Evolutionary conservation across 2,329 filamentous ascomycete species (phyloP).

Genomic region (Claviceps spartinae): DNA sequence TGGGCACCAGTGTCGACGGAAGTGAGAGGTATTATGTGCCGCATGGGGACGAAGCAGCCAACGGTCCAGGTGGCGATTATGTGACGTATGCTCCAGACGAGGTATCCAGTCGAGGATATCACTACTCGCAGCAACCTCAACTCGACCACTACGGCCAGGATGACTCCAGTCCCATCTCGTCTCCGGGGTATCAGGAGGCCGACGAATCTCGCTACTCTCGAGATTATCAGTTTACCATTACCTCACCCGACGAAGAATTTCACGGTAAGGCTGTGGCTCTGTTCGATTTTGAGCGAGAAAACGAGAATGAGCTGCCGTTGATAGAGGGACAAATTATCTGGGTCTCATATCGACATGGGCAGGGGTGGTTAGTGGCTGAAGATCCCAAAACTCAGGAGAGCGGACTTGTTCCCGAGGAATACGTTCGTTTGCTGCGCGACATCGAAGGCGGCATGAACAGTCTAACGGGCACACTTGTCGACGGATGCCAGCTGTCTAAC

Average conservation of each 20-base stretch:
- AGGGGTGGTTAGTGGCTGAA: constrained; percentile 94
- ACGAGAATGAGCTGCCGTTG: constrained; percentile 88
- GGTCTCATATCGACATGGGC: constrained; percentile 89
- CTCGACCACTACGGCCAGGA: constrained; percentile 39
- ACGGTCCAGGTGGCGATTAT: constrained; percentile 66
- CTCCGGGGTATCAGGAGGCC: constrained; percentile 42
- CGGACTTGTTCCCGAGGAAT: constrained; percentile 90
- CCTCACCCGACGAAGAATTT: constrained; percentile 92
- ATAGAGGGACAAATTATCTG: constrained; percentile 93
- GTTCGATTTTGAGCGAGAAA: constrained; percentile 89
- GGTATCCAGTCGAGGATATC: constrained; percentile 37
- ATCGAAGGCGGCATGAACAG: constrained; percentile 83
- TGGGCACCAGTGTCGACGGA: constrained; percentile 54
- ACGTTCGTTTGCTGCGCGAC: constrained; percentile 80
- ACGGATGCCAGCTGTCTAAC: constrained; percentile 37
- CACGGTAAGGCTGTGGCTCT: constrained; percentile 91
- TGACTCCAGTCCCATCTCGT: constrained; percentile 42
- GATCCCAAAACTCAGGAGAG: constrained; percentile 91
- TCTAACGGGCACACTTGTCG: constrained; percentile 46
- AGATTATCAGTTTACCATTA: constrained; percentile 91
- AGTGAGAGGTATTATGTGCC: constrained; percentile 63
- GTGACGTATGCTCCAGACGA: constrained; percentile 63
- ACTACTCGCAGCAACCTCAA: constrained; percentile 29
- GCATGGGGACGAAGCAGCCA: constrained; percentile 53
- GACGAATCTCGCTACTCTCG: constrained; percentile 74